Conservation (phyloP, 2,329 filamentous ascomycete species). For the Exophiala alcalophila region DNA sequence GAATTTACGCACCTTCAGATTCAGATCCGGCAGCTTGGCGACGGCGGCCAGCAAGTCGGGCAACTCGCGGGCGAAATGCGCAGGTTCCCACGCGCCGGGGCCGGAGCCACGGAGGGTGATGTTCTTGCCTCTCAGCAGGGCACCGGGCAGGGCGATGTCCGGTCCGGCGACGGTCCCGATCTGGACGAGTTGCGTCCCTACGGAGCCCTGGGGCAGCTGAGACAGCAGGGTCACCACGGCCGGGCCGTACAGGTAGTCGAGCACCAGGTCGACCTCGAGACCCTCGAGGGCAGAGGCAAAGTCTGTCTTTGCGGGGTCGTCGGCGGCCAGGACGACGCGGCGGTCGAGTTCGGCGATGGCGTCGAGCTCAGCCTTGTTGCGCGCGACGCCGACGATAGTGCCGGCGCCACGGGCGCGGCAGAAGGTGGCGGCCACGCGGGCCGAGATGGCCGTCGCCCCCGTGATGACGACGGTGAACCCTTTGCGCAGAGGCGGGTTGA, state of each 20-base stretch:
- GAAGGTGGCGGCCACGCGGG: slow-evolving; percentile 50
- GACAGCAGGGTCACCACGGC: slow-evolving; percentile 43
- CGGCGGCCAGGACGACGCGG: slow-evolving; percentile 42
- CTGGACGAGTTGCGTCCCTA: slow-evolving; percentile 53
- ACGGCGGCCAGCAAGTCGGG: slow-evolving; percentile 22
- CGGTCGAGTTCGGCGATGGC: slow-evolving; percentile 46
- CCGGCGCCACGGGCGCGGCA: slow-evolving; percentile 50
- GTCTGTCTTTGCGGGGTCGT: slow-evolving; percentile 43
- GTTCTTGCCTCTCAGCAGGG: slow-evolving; percentile 49
- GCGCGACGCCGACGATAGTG: slow-evolving; percentile 51
- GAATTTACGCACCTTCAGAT: slow-evolving; percentile 23
- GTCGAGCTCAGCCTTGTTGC: slow-evolving; percentile 46
- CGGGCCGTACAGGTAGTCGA: slow-evolving; percentile 58
- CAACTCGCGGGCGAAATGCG: slow-evolving; percentile 34
- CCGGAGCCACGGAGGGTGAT: slow-evolving; percentile 50
- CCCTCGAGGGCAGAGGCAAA: slow-evolving; percentile 41
- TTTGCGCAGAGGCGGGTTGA: slow-evolving; percentile 35
- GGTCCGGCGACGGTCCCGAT: slow-evolving; percentile 49
- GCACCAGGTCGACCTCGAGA: slow-evolving; percentile 52
- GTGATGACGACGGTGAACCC: slow-evolving; percentile 52
- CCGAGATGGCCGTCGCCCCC: slow-evolving; percentile 54
- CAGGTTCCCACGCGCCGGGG: slow-evolving; percentile 44
- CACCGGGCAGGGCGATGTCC: slow-evolving; percentile 42
- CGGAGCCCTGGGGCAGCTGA: slow-evolving; percentile 40
- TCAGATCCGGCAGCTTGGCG: slow-evolving; percentile 21